Evolutionary conservation across 805 yeast genomes (phyloP).

Genomic region (Starmerella asiatica): DNA sequence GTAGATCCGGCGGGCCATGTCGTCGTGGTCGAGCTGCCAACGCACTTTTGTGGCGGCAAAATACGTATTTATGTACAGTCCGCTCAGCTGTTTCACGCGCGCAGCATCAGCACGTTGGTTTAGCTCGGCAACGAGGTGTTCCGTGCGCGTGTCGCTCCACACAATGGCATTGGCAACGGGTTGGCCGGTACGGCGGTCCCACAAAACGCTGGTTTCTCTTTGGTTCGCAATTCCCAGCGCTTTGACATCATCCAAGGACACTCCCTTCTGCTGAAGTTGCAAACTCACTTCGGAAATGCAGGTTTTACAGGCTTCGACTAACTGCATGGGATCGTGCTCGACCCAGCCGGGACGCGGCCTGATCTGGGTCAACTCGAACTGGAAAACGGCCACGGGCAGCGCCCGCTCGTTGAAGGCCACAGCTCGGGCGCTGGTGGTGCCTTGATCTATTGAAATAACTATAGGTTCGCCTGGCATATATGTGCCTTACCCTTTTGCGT

Average conservation of each 20-base stretch:
- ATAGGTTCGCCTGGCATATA: slow-evolving; percentile 14
- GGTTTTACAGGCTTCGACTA: slow-evolving; percentile 64
- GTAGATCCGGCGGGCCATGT: slow-evolving; percentile 50
- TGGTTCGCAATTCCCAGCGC: slow-evolving; percentile 86
- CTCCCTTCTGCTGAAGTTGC: slow-evolving; percentile 24
- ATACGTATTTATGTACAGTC: slow-evolving; percentile 80
- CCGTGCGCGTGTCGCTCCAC: slow-evolving; percentile 90
- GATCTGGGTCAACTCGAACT: slow-evolving; percentile 60
- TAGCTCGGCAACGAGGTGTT: slow-evolving; percentile 52
- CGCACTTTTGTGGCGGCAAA: slow-evolving; percentile 81
- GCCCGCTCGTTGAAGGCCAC: slow-evolving; percentile 66
- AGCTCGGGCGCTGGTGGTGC: slow-evolving; percentile 84
- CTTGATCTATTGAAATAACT: slow-evolving; percentile 54
- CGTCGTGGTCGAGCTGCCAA: slow-evolving; percentile 78
- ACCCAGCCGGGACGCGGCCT: slow-evolving; percentile 51
- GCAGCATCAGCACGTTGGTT: slow-evolving; percentile 43
- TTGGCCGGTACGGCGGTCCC: slow-evolving; percentile 72
- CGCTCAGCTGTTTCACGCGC: slow-evolving; percentile 51
- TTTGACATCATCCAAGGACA: slow-evolving; percentile 35
- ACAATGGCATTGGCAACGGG: slow-evolving; percentile 83
- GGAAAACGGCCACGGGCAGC: slow-evolving; percentile 71
- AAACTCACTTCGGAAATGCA: slow-evolving; percentile 39
- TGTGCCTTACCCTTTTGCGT: not conserved
- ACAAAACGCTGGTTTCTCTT: slow-evolving; percentile 81
- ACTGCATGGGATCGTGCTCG: slow-evolving; percentile 78